These are phyloP conservation scores for Backusella psychrophila DNA, from an alignment of 192 early-diverging fungal species.

Conservation along the genomic window DNA sequence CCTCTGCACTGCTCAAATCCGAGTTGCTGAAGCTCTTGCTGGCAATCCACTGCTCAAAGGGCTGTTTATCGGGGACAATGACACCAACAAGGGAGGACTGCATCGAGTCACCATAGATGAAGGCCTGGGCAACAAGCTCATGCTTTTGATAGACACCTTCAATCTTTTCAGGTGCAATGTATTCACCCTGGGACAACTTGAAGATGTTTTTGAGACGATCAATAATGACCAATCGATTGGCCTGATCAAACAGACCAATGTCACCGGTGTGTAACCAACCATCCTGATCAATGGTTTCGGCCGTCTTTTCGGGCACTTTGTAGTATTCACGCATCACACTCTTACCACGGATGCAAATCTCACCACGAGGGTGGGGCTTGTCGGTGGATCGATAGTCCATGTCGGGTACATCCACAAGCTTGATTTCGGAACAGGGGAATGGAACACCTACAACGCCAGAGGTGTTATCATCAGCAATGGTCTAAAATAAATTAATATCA, in stretches of 20 bases:
- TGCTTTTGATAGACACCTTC: conserved; percentile 77
- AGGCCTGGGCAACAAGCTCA: conserved; percentile 78
- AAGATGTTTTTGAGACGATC: conserved; percentile 86
- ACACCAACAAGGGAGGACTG: conserved; percentile 82
- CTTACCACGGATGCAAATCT: conserved; percentile 82
- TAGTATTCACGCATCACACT: conserved; percentile 81
- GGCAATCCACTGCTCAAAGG: conserved; percentile 65
- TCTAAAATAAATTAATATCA: conserved; percentile 10
- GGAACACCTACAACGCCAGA: conserved; percentile 78
- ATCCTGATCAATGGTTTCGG: conserved; percentile 74
- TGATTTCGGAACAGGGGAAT: conserved; percentile 76
- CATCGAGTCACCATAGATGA: conserved; percentile 92
- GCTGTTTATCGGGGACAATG: conserved; percentile 77
- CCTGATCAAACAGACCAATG: conserved; percentile 74
- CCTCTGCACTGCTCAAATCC: conserved; percentile 35
- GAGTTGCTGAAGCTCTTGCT: conserved; percentile 11
- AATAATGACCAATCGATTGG: conserved; percentile 76
- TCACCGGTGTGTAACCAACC: conserved; percentile 92
- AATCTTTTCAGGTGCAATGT: conserved; percentile 91
- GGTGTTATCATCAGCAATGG: conserved; percentile 34
- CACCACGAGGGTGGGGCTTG: conserved; percentile 83
- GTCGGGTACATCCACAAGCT: conserved; percentile 83
- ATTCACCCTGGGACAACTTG: conserved; percentile 85
- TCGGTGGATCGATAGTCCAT: conserved; percentile 86
- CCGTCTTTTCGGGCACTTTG: conserved; percentile 79